phyloP scores from a whole-genome alignment of 331 rosid genomes.

The Pyrus hybrid region DNA sequence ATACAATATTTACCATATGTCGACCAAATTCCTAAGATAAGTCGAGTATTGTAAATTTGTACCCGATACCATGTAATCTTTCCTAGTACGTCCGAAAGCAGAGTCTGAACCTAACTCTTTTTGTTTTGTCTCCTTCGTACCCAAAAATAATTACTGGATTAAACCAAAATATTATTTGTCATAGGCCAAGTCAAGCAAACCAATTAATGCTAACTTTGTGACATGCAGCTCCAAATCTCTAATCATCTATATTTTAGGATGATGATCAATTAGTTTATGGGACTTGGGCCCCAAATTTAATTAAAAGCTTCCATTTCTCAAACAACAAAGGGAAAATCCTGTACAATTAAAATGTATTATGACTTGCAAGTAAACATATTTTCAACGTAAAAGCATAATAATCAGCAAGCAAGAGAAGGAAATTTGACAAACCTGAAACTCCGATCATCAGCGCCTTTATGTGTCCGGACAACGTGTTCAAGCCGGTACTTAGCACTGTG shows the following conservation, averaged over 20 bases:
- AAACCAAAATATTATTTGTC: background rate
- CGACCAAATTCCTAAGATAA: too few relatives aligned
- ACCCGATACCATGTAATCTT: too few relatives aligned
- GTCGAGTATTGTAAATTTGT: background rate
- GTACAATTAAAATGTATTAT: background rate
- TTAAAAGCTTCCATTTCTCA: background rate
- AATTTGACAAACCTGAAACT: constrained; percentile 62
- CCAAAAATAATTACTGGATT: background rate
- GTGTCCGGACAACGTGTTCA: constrained; percentile 86
- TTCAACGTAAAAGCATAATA: background rate
- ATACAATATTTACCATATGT: background rate
- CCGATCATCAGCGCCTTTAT: constrained; percentile 91
- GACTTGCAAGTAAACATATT: background rate
- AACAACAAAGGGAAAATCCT: background rate
- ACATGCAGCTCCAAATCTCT: background rate
- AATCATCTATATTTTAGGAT: background rate
- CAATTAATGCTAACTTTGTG: background rate
- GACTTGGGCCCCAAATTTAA: background rate
- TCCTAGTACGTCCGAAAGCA: background rate
- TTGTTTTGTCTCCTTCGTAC: background rate
- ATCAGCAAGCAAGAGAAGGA: background rate
- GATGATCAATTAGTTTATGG: background rate
- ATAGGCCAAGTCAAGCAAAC: background rate
- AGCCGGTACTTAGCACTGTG: constrained; percentile 74
- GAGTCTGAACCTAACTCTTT: too few relatives aligned